Conservation (phyloP, 2,329 filamentous ascomycete genomes). For the Fusarium verrucosum region DNA sequence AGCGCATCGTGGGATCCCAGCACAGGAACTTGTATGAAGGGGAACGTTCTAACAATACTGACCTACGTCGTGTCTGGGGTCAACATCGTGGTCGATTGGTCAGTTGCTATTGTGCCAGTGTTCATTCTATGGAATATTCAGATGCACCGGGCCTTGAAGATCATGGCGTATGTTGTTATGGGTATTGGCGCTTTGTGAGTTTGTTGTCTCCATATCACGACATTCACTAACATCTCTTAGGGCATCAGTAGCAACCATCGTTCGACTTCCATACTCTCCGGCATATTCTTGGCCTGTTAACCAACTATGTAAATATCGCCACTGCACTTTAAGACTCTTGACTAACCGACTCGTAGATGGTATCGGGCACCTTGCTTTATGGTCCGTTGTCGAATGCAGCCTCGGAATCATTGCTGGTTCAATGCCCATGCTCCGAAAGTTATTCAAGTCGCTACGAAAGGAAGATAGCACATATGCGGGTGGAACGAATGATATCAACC, state of each 20-base stretch:
- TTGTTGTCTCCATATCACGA: accelerated
- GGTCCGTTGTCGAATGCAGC: constrained; percentile 17
- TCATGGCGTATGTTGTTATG: not conserved
- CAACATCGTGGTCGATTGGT: constrained; percentile 16
- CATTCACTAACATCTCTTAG: not conserved
- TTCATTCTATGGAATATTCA: constrained; percentile 16
- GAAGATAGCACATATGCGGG: not conserved
- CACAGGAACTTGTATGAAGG: constrained; percentile 5
- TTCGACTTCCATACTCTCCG: constrained; percentile 16
- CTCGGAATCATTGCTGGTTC: constrained; percentile 20
- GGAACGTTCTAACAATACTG: not conserved
- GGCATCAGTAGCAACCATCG: constrained; percentile 16
- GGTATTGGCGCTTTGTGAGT: constrained; percentile 16
- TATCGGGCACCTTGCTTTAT: constrained; percentile 7
- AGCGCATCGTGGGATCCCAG: constrained; percentile 5
- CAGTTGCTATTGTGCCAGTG: constrained; percentile 2
- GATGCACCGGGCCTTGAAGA: constrained; percentile 8
- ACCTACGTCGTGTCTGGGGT: constrained; percentile 13
- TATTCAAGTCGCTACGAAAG: constrained; percentile 1
- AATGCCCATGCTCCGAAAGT: constrained; percentile 24
- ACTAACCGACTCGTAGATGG: not conserved
- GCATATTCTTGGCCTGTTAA: not conserved
- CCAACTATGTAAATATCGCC: not conserved
- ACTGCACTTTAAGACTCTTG: accelerated
- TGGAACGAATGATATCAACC: not conserved